Percentiles rank a stretch among this genome's conserved stretches.
Conservation (phyloP, 768 basidiomycete genomes). For the Macrolepiota albuminosa region DNA sequence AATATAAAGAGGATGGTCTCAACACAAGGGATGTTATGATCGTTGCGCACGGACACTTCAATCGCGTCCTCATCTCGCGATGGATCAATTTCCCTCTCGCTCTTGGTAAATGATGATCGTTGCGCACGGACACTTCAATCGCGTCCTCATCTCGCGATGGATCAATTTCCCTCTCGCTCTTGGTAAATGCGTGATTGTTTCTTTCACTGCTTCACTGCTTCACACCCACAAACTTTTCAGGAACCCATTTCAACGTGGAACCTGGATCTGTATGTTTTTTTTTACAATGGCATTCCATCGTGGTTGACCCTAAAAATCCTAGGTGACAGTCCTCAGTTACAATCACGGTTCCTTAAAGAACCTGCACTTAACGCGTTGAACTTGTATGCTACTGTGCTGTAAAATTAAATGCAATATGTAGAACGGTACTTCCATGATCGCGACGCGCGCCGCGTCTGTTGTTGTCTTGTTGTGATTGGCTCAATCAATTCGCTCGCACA, state of each 20-base stretch:
- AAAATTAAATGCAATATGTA: background rate
- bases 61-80: slow-evolving; percentile 69
- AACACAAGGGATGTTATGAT: slow-evolving; percentile 79
- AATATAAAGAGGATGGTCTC: slow-evolving; percentile 63
- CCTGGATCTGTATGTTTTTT: slow-evolving; percentile 63
- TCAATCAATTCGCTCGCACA: slow-evolving; percentile 9
- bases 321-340: slow-evolving; percentile 81
- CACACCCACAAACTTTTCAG: slow-evolving; percentile 25
- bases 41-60: slow-evolving; percentile 87
- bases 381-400: slow-evolving; percentile 42
- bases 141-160: slow-evolving; percentile 80
- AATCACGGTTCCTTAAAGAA: slow-evolving; percentile 79
- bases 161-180: slow-evolving; percentile 56
- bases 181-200: slow-evolving; percentile 19
- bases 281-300: background rate
- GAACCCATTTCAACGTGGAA: slow-evolving; percentile 80
- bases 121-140: slow-evolving; percentile 75
- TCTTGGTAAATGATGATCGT: slow-evolving; percentile 28
- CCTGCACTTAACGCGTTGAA: slow-evolving; percentile 76
- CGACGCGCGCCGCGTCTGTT: slow-evolving; percentile 33
- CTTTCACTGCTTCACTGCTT: slow-evolving; percentile 15
- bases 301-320: slow-evolving; percentile 2
- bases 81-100: slow-evolving; percentile 72
- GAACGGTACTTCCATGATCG: background rate
- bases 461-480: slow-evolving; percentile 25